Base-by-base conservation (phyloP, 2,329 filamentous ascomycete species). In the Venturia pyrina region DNA sequence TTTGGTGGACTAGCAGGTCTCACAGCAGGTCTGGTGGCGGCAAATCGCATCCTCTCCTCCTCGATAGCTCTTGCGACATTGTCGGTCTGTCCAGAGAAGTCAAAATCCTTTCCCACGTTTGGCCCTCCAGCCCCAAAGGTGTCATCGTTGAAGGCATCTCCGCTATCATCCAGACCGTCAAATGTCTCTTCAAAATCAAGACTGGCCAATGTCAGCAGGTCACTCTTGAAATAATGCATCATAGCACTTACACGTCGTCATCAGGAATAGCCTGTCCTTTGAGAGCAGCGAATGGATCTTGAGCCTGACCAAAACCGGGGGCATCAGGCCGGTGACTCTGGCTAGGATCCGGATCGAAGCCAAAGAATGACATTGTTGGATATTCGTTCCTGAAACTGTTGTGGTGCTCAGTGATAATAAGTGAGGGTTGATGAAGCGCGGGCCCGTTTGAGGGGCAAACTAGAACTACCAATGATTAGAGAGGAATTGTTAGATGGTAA, bases 171-270 rank as follows among this genome's bases (percentile, higher is more conserved):
- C 50, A 99, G 82, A 21, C 93, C 93, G 77, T 99, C 95, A 75
- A 98, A 98, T 46, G 93, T 98, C 74, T 99, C 92, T 72, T 99
- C 95, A 71, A 98, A 99, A 72, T 98, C 90, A 72, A 90, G 84
- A 65, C 87, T 89, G 71, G 5, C 15, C 65, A n/a, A 83, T 75
- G 32, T 79, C 81, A 64, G 67, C 73, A 69, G 85, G 70, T 82
- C 81, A 63, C 78, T 77, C 57, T 53, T 28, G 32, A 43, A 5
- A 10, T 32, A 17, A 1, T 5, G 32, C 15, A 44, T 28, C 34
- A 10, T 37, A 19, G 53, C 62, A 75, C 82, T 75, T 80, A 86
- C 81, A 79, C 82, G 74, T 87, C 84, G 70, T 88, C 85, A 67
- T 88, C 84, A 67, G 60, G 76, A 60, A 73, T 78, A 70, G 77